Evolutionary conservation across 306 rosid species (phyloP), one percentile per base, ranked within the genome.

Genomic region (Quercus wislizeni): DNA sequence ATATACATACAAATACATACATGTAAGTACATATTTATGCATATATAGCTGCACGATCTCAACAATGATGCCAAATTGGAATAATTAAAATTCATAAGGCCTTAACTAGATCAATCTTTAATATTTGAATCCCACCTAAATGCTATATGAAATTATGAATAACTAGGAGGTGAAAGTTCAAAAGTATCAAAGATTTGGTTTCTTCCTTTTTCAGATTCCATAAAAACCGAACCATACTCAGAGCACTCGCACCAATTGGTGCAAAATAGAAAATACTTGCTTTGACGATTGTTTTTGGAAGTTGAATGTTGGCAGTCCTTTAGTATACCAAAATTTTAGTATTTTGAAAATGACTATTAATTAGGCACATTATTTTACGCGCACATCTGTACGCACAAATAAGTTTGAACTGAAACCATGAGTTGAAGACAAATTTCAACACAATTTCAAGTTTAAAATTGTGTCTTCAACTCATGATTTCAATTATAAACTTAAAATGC

Each of bases 101-200:
- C 46, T 41, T 41, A 41, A 41, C n/a, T 18, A 49, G 4, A 65
- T 38, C 51, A 15, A 81, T 55, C 33, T 43, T 43, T 76, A 41
- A 41, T 41, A 41, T 41, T 56, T 49, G 63, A 77, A 56, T 74
- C 74, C 30, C 80, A 95, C 98, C 97, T 92, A 93, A 74, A 97
- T 90, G 70, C 78, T 76, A 13, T 8, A 41, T 41, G 11, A 41
- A 41, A 41, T 41, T 81, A 95, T 4, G 96, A 85, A 81, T 88
- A 92, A 71, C 79, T 88, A 51, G 97, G 99, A 87, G 90, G 99
- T 61, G 84, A 76, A 71, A 88, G 91, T 27, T 92, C 92, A 83
- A 95, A 86, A 41, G 87, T 5, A 55, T 95, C 96, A 79, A 95
- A 69, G 69, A 92, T 87, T 82, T 59, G 76, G 49, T 86, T 87